phyloP scores from a whole-genome alignment of 208 protist genomes.

The Acanthamoeba royreba region DNA sequence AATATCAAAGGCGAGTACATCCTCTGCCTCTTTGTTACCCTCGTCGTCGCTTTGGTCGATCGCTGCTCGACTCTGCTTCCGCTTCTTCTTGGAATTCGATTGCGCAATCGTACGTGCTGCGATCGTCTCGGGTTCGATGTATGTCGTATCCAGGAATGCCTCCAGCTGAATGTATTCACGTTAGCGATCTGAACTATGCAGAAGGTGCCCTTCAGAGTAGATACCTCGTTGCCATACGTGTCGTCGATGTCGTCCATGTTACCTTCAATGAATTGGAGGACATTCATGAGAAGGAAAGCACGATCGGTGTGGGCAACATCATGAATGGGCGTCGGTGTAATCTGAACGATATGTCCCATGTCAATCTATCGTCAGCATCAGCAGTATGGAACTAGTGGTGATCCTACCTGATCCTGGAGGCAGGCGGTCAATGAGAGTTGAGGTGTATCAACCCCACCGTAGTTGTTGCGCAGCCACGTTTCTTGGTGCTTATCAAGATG shows the following conservation, averaged over 20 bases:
- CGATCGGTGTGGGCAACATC: not conserved
- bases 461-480: not conserved
- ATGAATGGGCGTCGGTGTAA: not conserved
- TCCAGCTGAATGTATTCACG: not conserved
- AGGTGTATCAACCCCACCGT: not conserved
- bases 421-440: not conserved
- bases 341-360: not conserved
- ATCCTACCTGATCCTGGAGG: not conserved
- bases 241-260: not conserved
- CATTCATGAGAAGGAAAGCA: not conserved
- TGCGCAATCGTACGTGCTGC: not conserved
- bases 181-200: not conserved
- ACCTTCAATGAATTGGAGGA: constrained; percentile 20
- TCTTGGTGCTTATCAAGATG: not conserved
- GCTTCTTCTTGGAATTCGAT: not conserved
- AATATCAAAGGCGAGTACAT: too few species aligned
- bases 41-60: too few species aligned
- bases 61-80: not conserved
- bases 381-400: not conserved
- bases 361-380: not conserved
- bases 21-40: too few species aligned
- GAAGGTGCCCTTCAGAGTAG: not conserved
- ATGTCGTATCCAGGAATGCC: not conserved
- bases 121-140: not conserved
- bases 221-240: not conserved